phyloP scores from a whole-genome alignment of 257 asterid genomes.

The Gentiana straminea region DNA sequence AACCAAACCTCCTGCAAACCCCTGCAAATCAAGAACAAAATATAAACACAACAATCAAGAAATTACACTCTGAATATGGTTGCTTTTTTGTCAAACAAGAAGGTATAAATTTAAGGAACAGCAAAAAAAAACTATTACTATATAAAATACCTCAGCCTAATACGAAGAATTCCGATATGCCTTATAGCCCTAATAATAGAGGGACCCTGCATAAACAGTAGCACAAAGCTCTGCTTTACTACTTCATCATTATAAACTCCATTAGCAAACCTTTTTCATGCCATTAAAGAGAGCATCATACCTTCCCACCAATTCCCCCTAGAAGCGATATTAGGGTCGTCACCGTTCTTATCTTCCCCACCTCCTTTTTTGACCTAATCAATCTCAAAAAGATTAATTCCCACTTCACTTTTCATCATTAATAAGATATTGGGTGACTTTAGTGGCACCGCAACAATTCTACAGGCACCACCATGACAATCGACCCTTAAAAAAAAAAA shows the following conservation, averaged over 20 bases:
- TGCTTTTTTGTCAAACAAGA: too few relatives aligned
- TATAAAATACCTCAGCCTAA: slow-evolving; percentile 21
- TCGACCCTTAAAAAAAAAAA: too few relatives aligned
- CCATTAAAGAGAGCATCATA: slow-evolving; percentile 3
- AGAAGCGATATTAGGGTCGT: slow-evolving; percentile 22
- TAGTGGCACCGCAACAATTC: too few relatives aligned
- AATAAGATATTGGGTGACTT: too few relatives aligned
- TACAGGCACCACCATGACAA: too few relatives aligned
- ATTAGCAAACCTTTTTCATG: not conserved
- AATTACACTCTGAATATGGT: not conserved
- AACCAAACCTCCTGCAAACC: slow-evolving; percentile 14
- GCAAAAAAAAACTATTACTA: too few relatives aligned
- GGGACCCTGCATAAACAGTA: slow-evolving; percentile 31
- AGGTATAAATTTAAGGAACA: too few relatives aligned
- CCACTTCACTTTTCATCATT: not conserved
- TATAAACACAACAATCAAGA: not conserved
- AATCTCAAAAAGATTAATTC: slow-evolving; percentile 6
- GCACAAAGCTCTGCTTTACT: not conserved
- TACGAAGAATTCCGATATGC: slow-evolving; percentile 12
- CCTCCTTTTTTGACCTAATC: slow-evolving; percentile 29
- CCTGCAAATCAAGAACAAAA: slow-evolving; percentile 17
- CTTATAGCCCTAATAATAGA: slow-evolving; percentile 28
- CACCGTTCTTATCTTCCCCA: slow-evolving; percentile 22
- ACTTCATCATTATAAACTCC: too few relatives aligned
- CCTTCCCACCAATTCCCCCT: slow-evolving; percentile 61